Conservation (phyloP, 495 filamentous ascomycete genomes). For the Podospora tetraspora region DNA sequence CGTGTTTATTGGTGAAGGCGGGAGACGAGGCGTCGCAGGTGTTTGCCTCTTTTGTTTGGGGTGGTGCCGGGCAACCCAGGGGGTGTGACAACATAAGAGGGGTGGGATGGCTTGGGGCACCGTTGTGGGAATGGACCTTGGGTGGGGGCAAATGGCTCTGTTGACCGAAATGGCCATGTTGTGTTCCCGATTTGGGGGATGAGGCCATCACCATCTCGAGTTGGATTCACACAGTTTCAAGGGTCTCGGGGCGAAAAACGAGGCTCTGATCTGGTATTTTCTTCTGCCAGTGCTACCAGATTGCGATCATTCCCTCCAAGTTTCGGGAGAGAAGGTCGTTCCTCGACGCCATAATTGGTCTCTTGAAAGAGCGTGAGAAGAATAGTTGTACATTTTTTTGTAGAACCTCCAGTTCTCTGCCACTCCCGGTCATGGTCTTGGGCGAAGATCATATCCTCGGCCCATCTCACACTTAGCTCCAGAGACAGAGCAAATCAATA, state of each 20-base stretch:
- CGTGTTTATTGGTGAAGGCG: neutral
- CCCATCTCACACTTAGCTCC: neutral
- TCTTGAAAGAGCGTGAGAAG: constrained; percentile 33
- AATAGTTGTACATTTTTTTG: constrained; percentile 27
- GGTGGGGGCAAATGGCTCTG: too few relatives aligned
- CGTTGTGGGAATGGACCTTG: neutral
- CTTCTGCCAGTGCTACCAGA: neutral
- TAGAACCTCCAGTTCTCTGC: neutral
- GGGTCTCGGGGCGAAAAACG: neutral
- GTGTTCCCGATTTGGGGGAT: neutral
- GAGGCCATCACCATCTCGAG: neutral
- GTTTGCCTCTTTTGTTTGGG: neutral
- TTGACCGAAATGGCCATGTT: neutral
- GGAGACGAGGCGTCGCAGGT: neutral
- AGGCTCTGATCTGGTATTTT: neutral
- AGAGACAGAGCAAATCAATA: neutral
- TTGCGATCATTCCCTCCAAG: neutral
- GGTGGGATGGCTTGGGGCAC: neutral
- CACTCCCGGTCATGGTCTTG: neutral
- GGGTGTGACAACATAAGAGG: neutral
- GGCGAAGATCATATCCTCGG: neutral
- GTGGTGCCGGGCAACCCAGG: neutral
- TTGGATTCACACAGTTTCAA: neutral
- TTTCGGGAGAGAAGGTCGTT: neutral
- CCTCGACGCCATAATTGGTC: neutral